phyloP scores from a whole-genome alignment of 495 filamentous ascomycete genomes.

The Penicillium cinerascens region DNA sequence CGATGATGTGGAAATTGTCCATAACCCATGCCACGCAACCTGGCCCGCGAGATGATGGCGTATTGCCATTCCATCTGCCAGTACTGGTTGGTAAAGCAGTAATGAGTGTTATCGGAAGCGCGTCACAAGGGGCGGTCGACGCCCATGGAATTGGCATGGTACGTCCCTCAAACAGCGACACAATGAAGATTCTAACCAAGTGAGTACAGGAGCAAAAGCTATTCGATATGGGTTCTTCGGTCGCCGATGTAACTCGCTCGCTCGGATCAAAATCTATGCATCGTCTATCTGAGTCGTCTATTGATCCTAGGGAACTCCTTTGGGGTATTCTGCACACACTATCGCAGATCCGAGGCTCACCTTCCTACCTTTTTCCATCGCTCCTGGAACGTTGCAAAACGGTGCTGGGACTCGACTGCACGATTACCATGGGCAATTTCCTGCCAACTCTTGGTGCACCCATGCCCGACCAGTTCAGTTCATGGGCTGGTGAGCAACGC shows the following conservation, averaged over 20 bases:
- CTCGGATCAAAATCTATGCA: constrained; percentile 30
- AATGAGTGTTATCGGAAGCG: constrained; percentile 48
- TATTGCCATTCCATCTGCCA: constrained; percentile 56
- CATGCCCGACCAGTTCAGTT: constrained; percentile 4
- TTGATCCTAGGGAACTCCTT: constrained; percentile 39
- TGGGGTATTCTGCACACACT: constrained; percentile 43
- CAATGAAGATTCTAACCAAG: neutral
- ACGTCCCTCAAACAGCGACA: constrained; percentile 8
- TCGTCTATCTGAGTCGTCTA: constrained; percentile 29
- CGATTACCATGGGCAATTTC: constrained; percentile 33
- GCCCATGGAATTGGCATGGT: constrained; percentile 64
- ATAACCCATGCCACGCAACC: constrained; percentile 52
- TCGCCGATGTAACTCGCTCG: constrained; percentile 38
- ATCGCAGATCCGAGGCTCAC: constrained; percentile 42
- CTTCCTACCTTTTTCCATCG: constrained; percentile 40
- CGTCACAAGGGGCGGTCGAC: constrained; percentile 52
- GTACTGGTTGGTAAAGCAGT: constrained; percentile 54
- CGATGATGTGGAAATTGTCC: constrained; percentile 59
- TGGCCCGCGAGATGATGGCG: constrained; percentile 39
- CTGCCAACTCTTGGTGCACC: constrained; percentile 22
- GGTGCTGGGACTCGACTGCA: constrained; percentile 32
- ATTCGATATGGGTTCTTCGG: constrained; percentile 36
- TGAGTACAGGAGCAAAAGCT: constrained; percentile 40
- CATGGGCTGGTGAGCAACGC: constrained; percentile 18
- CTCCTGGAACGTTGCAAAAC: constrained; percentile 35